Evolutionary conservation across 2,329 filamentous ascomycete species (phyloP), one percentile per base, ranked within the genome.

Genomic region (Colletotrichum nymphaeae): DNA sequence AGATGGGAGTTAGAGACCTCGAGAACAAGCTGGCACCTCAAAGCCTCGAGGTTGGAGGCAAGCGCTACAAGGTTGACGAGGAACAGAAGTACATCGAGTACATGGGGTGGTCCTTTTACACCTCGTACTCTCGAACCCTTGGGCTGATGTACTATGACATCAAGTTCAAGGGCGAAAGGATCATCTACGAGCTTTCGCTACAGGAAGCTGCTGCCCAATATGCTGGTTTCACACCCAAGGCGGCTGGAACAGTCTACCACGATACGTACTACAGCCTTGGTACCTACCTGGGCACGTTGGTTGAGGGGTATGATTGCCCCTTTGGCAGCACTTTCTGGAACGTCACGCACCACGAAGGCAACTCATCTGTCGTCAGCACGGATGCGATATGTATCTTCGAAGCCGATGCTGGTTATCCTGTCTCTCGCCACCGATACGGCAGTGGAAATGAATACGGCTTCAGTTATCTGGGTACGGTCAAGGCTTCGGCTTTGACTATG

Each of bases 181-280:
- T 89, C 56, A 80, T 89, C 58, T 89, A 89, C 76, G 86, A 89
- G 78, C 82, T 89, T 5, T 84, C 84, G 9, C 79, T 89, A 63
- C 86, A 89, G 76, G 87, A 89, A 77, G 87, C 87, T 0, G 80
- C 87, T 30, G 85, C 87, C 4, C 87, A 89, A 69, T 89, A 89
- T 73, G 87, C 85, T 4, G 86, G 86, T 0, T 82, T 83, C 74
- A 81, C 86, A 66, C 86, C 86, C 11, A 85, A 86, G 77, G 78
- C 82, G 2, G 82, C 83, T 5, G 79, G 79, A n/a, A 85, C 83
- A 1, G 78, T 83, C 32, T 86, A 84, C 72, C 84, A 86, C 67
- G 86, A 86, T 67, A 82, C 81, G 0, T 79, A 80, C 66, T 85
- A 79, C 75, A 78, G 78, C 63, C 75, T 86, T 30, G 83, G 84